phyloP scores from a whole-genome alignment of 225 moss, liverwort and hornwort genomes.

The Straminergon stramineum region DNA sequence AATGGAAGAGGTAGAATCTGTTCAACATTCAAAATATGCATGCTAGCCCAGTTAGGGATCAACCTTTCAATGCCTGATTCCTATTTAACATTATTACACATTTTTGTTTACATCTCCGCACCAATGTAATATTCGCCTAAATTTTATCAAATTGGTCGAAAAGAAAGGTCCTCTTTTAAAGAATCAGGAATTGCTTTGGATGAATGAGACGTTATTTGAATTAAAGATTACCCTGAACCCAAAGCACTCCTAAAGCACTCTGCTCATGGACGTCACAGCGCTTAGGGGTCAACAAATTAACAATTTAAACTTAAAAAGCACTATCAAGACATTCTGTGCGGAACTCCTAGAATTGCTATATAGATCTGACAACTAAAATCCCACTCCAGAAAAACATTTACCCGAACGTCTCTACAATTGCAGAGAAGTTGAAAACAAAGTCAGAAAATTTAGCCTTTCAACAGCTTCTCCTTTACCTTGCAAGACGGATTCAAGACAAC shows the following conservation, averaged over 20 bases:
- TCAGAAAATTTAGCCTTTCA: not conserved
- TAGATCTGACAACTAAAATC: too few species aligned
- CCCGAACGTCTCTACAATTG: not conserved
- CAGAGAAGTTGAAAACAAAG: not conserved
- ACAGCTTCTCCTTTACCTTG: not conserved
- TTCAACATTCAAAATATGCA: not conserved
- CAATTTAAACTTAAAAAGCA: not conserved
- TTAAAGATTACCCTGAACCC: not conserved
- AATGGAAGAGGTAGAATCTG: not conserved
- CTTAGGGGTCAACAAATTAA: not conserved
- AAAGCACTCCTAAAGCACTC: not conserved
- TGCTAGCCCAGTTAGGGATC: not conserved
- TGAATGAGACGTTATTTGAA: too few species aligned
- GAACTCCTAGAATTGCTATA: not conserved
- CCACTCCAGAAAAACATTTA: not conserved
- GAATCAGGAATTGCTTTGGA: not conserved
- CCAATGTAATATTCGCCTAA: too few species aligned
- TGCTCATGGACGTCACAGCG: not conserved
- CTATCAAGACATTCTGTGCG: not conserved
- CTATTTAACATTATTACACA: not conserved
- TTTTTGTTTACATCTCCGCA: too few species aligned
- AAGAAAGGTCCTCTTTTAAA: not conserved
- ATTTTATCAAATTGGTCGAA: not conserved
- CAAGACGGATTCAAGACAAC: not conserved
- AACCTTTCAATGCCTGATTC: not conserved